Evolutionary conservation across 352 stramenopile genomes (phyloP).

Genomic region (Globisporangium nagaii): DNA sequence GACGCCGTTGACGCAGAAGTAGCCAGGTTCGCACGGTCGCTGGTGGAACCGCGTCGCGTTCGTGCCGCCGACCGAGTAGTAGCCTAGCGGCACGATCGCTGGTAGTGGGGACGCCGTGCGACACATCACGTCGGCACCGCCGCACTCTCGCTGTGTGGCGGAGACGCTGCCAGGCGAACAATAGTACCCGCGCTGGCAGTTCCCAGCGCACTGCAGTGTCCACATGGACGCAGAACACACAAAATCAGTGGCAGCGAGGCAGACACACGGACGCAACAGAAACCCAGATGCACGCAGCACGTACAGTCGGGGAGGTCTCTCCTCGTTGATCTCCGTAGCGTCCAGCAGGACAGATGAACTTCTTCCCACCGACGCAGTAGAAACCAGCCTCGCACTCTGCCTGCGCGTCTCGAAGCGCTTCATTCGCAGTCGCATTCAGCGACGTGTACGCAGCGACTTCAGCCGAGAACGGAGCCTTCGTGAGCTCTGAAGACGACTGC

Average conservation of each 20-base stretch:
- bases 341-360: slow-evolving; percentile 54
- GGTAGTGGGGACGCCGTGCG: slow-evolving; percentile 37
- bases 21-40: slow-evolving; percentile 56
- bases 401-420: slow-evolving; percentile 39
- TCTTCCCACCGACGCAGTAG: slow-evolving; percentile 56
- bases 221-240: too few relatives aligned
- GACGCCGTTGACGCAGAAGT: slow-evolving; percentile 65
- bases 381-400: slow-evolving; percentile 51
- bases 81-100: slow-evolving; percentile 31
- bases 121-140: slow-evolving; percentile 38
- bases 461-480: not conserved
- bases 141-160: slow-evolving; percentile 36
- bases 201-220: slow-evolving; percentile 36
- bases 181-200: slow-evolving; percentile 63
- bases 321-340: slow-evolving; percentile 35
- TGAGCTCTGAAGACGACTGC: not conserved
- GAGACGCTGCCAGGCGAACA: slow-evolving; percentile 48
- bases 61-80: slow-evolving; percentile 58
- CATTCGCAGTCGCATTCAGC: slow-evolving; percentile 19
- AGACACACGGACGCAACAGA: not conserved
- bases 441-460: slow-evolving; percentile 1
- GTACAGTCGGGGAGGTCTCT: slow-evolving; percentile 31
- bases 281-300: not conserved
- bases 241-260: too few relatives aligned
- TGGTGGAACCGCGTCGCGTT: slow-evolving; percentile 63